Conservation (phyloP, 169 alveolate species). For the Plasmodium knowlesi region DNA sequence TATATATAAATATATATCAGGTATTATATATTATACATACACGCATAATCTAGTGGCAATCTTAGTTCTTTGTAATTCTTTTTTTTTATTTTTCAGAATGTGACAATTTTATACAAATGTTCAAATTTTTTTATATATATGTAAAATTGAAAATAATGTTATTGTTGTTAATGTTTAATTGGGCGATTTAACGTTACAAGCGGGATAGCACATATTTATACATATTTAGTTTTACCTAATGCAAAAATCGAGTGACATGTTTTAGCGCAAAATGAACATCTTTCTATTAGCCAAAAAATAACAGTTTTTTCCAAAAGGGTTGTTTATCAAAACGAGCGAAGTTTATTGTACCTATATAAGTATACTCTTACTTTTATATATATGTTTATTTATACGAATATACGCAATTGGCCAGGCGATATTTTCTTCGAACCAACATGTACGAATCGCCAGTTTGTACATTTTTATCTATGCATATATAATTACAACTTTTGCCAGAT, state of each 20-base stretch:
- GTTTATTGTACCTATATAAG: neutral
- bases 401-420: neutral
- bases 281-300: neutral
- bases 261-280: neutral
- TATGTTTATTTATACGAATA: neutral
- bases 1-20: too few species aligned
- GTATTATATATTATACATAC: neutral
- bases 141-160: neutral
- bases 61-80: neutral
- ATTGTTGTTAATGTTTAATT: neutral
- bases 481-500: neutral
- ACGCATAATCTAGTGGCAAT: neutral
- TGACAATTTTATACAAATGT: neutral
- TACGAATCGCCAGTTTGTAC: neutral
- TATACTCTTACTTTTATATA: neutral
- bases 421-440: neutral
- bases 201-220: neutral
- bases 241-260: neutral
- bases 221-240: neutral
- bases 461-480: neutral
- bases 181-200: neutral
- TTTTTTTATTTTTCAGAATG: neutral
- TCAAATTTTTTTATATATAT: neutral
- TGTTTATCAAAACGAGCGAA: neutral
- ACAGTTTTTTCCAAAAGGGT: neutral